phyloP scores from a whole-genome alignment of 352 stramenopile genomes.

The Hyaloperonospora brassicae region DNA sequence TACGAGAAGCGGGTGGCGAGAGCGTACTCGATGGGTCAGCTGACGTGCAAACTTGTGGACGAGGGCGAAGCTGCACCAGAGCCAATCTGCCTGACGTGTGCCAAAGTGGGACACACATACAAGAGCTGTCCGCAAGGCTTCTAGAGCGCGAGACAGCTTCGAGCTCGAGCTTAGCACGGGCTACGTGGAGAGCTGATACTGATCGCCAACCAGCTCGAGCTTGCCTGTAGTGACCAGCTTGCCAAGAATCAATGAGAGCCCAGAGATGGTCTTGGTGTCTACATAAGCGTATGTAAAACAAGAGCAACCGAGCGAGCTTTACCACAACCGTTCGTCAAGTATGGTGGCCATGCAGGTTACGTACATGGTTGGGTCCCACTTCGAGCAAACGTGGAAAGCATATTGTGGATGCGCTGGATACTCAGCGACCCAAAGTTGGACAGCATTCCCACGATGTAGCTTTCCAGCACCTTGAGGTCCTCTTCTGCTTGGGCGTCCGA shows the following conservation, averaged over 20 bases:
- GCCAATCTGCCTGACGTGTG: constrained; percentile 53
- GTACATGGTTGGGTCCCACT: constrained; percentile 68
- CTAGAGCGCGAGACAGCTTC: constrained; percentile 13
- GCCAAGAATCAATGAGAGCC: constrained; percentile 53
- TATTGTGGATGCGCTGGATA: constrained; percentile 92
- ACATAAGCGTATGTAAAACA: constrained; percentile 11
- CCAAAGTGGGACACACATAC: constrained; percentile 35
- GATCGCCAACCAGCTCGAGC: constrained; percentile 53
- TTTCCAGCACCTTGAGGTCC: constrained; percentile 89
- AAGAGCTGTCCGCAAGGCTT: constrained; percentile 55
- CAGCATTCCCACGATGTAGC: constrained; percentile 94
- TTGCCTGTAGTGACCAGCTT: constrained; percentile 66
- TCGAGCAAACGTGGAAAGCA: constrained; percentile 84
- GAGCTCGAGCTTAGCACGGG: background rate
- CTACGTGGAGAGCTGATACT: constrained; percentile 60
- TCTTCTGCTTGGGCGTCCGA: constrained; percentile 86
- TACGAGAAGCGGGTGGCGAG: constrained; percentile 46
- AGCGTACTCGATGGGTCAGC: constrained; percentile 47
- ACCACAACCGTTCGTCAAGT: background rate
- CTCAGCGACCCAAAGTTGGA: constrained; percentile 89
- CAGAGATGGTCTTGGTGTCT: constrained; percentile 82
- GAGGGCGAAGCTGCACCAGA: constrained; percentile 10
- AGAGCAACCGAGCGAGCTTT: constrained; percentile 9
- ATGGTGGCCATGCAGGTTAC: constrained; percentile 8
- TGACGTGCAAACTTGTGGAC: constrained; percentile 26